Evolutionary conservation across 106 monocot genomes (phyloP).

Genomic region (Posidonia australis): DNA sequence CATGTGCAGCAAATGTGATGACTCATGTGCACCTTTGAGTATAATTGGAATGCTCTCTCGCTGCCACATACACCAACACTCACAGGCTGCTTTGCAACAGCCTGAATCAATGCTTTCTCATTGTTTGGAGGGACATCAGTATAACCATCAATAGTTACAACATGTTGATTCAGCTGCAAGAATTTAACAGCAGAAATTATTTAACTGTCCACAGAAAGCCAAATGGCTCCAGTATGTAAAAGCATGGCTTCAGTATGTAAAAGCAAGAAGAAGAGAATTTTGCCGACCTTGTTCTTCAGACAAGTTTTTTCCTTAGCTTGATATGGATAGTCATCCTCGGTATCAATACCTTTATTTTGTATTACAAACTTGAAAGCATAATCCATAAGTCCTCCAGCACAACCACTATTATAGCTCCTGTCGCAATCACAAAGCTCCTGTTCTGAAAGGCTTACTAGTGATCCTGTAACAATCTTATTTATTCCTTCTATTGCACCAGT

Average conservation of each 20-base stretch:
- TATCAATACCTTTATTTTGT: constrained; percentile 76
- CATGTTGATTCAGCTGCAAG: constrained; percentile 38
- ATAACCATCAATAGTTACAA: constrained; percentile 92
- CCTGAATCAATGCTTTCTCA: constrained; percentile 61
- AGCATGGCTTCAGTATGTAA: not conserved
- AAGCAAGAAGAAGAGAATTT: not conserved
- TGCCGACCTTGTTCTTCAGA: constrained; percentile 56
- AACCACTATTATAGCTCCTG: constrained; percentile 63
- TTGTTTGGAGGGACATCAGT: constrained; percentile 64
- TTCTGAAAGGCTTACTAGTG: constrained; percentile 89
- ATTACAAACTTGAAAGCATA: constrained; percentile 87
- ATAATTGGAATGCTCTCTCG: constrained; percentile 67
- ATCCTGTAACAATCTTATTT: constrained; percentile 82
- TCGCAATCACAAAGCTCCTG: constrained; percentile 95
- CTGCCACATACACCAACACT: constrained; percentile 98
- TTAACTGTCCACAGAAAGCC: not conserved
- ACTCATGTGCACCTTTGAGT: constrained; percentile 51
- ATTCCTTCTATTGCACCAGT: constrained; percentile 99
- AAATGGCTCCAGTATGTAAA: not conserved
- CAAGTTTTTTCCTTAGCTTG: constrained; percentile 40
- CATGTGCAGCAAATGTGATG: not conserved
- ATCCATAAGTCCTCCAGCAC: constrained; percentile 91
- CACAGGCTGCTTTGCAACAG: constrained; percentile 86
- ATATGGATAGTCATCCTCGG: constrained; percentile 89
- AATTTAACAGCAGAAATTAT: not conserved